These are phyloP conservation scores for Oryza meyeriana DNA, from an alignment of 176 grass and related monocot species.

Conservation along the genomic window DNA sequence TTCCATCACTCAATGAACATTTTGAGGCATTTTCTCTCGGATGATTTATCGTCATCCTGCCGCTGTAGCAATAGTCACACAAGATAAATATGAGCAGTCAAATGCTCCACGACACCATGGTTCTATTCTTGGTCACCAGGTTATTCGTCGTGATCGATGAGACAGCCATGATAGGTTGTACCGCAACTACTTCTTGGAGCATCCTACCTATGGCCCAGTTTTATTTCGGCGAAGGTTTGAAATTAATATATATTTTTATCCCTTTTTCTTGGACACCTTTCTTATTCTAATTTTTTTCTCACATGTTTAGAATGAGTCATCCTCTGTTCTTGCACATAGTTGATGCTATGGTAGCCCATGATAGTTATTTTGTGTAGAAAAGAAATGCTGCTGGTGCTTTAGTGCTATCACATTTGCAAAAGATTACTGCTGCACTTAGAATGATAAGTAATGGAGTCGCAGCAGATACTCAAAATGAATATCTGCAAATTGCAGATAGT, in stretches of 20 bases:
- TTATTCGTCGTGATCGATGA: not conserved
- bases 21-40: too few species aligned
- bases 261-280: not conserved
- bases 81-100: not conserved
- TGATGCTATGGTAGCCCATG: not conserved
- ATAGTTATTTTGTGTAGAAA: not conserved
- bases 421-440: too few species aligned
- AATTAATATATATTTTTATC: not conserved
- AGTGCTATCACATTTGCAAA: too few species aligned
- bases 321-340: not conserved
- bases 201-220: not conserved
- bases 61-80: not conserved
- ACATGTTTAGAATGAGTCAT: too few species aligned
- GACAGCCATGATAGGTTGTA: not conserved
- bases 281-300: not conserved
- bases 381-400: not conserved
- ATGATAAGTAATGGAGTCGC: too few species aligned
- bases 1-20: too few species aligned
- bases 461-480: too few species aligned
- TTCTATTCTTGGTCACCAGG: not conserved
- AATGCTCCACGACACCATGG: not conserved
- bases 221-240: not conserved
- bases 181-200: not conserved
- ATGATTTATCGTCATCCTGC: too few species aligned
- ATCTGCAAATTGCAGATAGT: too few species aligned